Conservation (phyloP, 75 land plant genomes). For the Selaginella moellendorffii region DNA sequence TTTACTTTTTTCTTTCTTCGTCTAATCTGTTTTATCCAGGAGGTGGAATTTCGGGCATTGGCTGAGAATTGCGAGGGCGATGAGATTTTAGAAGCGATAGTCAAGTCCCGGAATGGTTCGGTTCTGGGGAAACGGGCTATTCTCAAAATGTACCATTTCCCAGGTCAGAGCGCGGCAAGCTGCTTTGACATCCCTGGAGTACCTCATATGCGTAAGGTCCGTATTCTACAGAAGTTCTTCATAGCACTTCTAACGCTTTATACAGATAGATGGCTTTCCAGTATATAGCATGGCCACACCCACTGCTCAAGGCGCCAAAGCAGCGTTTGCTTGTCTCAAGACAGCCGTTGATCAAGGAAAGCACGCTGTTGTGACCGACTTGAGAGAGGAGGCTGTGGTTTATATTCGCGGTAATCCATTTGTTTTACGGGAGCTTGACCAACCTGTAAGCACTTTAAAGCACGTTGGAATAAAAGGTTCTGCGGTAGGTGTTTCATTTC, state of each 20-base stretch:
- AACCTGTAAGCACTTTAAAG: constrained; percentile 89
- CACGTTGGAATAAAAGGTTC: constrained; percentile 88
- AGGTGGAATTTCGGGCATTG: constrained; percentile 40
- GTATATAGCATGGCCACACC: constrained; percentile 98
- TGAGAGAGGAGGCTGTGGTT: constrained; percentile 93
- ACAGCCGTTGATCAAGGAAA: constrained; percentile 22
- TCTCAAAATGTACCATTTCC: constrained; percentile 91
- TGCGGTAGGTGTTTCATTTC: constrained; percentile 41
- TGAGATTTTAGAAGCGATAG: constrained; percentile 82
- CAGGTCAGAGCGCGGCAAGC: constrained; percentile 68
- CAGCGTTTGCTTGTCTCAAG: constrained; percentile 49
- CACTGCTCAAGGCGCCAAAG: constrained; percentile 72
- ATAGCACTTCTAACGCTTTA: neutral
- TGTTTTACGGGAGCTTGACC: constrained; percentile 91
- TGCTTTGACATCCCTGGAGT: constrained; percentile 58
- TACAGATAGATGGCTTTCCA: constrained; percentile 75
- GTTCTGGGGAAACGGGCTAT: constrained; percentile 80
- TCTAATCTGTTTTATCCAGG: constrained; percentile 25
- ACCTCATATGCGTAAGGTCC: constrained; percentile 87
- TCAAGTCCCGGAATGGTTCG: constrained; percentile 82
- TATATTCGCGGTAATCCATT: constrained; percentile 84
- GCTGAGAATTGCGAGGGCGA: constrained; percentile 65
- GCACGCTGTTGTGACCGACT: constrained; percentile 59
- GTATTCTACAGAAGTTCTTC: neutral
- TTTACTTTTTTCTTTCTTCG: neutral